These are phyloP conservation scores for Chlorella sorokiniana DNA, from an alignment of 139 green algal species.

Conservation along the genomic window DNA sequence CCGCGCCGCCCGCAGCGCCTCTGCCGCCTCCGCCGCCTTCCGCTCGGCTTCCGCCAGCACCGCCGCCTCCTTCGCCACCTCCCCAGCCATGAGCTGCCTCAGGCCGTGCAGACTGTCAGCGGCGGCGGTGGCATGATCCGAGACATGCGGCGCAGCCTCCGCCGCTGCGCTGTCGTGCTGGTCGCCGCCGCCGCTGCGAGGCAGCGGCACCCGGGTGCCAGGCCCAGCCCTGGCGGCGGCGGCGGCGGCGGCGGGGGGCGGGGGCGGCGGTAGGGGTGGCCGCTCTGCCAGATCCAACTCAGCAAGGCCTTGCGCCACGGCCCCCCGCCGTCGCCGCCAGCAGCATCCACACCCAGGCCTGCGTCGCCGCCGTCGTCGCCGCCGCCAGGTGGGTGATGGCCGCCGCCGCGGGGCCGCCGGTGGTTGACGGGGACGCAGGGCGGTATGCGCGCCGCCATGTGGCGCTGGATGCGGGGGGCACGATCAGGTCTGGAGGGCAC, in stretches of 20 bases:
- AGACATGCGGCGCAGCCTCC: not conserved
- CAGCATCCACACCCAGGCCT: no score
- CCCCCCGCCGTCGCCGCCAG: no score
- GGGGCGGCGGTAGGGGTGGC: no score
- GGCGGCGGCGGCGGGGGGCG: not conserved
- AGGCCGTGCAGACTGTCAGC: conserved; percentile 3
- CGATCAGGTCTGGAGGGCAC: conserved; percentile 11
- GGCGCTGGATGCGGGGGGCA: conserved; percentile 30
- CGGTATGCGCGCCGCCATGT: not conserved
- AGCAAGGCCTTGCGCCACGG: no score
- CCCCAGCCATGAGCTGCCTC: not conserved
- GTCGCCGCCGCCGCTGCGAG: not conserved
- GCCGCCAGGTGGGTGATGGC: not conserved
- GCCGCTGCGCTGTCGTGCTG: not conserved
- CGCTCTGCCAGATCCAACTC: no score
- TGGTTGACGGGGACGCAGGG: conserved; percentile 9
- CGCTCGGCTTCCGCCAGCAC: not conserved
- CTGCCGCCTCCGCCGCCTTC: not conserved
- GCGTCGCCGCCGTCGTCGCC: not conserved
- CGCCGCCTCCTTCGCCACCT: not conserved
- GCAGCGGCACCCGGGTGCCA: not conserved
- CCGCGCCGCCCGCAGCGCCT: no score
- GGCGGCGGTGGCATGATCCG: not conserved
- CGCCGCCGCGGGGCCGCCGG: not conserved
- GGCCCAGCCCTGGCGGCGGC: not conserved